Evolutionary conservation across 2,329 filamentous ascomycete species (phyloP), one percentile per base, ranked within the genome.

Genomic region (Cladorrhinum sp.): DNA sequence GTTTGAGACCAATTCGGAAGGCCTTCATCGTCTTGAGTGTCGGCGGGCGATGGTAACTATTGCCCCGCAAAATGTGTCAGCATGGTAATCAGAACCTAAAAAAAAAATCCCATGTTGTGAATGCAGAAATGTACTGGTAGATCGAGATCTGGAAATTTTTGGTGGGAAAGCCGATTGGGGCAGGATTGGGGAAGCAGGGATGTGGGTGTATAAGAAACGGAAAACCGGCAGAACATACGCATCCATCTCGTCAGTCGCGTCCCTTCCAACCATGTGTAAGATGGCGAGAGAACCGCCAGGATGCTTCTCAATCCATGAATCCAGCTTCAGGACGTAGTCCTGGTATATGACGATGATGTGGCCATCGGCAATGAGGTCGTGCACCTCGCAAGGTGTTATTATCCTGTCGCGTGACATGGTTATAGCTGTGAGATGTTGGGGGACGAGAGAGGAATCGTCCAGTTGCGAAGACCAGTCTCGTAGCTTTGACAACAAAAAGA

Each of bases 271-370:
- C 81, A 85, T 86, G 73, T 87, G 85, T 64, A 82, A 69, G 62
- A 87, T 85, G 20, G 84, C 81, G 24, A 87, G 73, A 13, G 76
- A 74, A 29, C 85, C 85, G 20, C 85, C 85, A 0, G 85, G 85
- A 66, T 87, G 85, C 59, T 74, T 78, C 58, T 79, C 70, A 65
- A 86, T 77, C 85, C 85, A 88, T 49, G 75, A 73, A 66, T 85
- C 81, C 38, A 87, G 79, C 59, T 78, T 76, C 65, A 87, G 74
- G 16, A 84, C 79, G 55, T 75, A 67, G 50, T 81, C 83, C 50
- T 86, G 78, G 64, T 79, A 80, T 58, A 87, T 79, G 65, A 87
- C 79, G 58, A 87, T 80, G 13, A 74, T 77, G 27, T 81, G 76
- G 60, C 83, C 84, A 53, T 83, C 75, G 27, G 81, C 81, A 64